These are phyloP conservation scores for Nectriaceae sp. DNA, from an alignment of 2,329 filamentous ascomycete genomes.

Conservation along the genomic window DNA sequence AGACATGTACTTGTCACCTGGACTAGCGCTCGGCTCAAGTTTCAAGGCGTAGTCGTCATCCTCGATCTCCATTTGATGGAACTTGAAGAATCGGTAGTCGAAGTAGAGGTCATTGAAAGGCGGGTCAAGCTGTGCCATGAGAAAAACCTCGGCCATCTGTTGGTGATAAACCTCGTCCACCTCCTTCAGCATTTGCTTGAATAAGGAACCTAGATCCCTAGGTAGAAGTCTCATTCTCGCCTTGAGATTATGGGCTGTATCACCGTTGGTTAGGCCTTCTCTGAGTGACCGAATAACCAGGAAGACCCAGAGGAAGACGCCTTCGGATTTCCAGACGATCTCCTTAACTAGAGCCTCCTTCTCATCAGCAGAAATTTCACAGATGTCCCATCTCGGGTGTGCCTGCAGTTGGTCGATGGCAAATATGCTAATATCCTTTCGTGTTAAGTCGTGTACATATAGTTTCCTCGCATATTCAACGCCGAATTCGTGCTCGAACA, in stretches of 20 bases:
- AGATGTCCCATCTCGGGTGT: neutral
- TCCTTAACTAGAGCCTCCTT: neutral
- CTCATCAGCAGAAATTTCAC: neutral
- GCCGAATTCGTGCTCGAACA: neutral
- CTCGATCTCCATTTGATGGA: neutral
- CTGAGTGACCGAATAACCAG: neutral
- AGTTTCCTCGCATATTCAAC: neutral
- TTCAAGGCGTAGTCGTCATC: neutral
- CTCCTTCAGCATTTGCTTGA: neutral
- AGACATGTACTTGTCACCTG: neutral
- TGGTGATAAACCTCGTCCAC: neutral
- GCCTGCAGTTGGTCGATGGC: neutral
- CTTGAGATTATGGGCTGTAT: neutral
- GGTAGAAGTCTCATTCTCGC: neutral
- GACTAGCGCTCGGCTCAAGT: neutral
- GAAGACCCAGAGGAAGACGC: neutral
- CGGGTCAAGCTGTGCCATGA: no score
- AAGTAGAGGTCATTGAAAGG: neutral
- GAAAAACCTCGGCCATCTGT: neutral
- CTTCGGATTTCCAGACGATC: neutral
- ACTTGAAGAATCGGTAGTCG: neutral
- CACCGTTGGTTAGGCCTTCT: neutral
- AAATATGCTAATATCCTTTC: neutral
- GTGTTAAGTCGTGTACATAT: neutral
- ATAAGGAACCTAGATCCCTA: neutral